Base-by-base conservation (phyloP, 2,329 filamentous ascomycete species). In the Grosmannia clavigera region DNA sequence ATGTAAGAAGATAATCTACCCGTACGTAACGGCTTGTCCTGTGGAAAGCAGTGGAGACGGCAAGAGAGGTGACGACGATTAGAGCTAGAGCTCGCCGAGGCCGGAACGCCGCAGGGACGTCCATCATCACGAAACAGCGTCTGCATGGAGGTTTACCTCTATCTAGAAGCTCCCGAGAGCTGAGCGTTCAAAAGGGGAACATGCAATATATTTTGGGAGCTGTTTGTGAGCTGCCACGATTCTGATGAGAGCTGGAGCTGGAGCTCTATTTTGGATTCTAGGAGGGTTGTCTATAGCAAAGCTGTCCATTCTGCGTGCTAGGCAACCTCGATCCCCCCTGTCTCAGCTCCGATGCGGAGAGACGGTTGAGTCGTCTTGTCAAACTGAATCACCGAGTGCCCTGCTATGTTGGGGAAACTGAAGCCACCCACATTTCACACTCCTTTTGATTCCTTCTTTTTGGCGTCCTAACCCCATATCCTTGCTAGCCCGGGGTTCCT, bases 1-100 rank as follows among this genome's bases (percentile, higher is more conserved):
- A 58, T 56, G 60, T 56, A 46, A 25, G 25, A 50, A 31, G 60
- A 61, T 61, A 38, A 61, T 61, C 60, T 58, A 61, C 56, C 60
- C 60, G 60, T 27, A 38, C 50, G 25, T 52, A 52, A 31, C 50
- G 3, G 25, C 16, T 31, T 52, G 14, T 31, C 3, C 7, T 19
- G 31, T 31, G 11, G 48, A 25, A 14, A 14, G 40, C 22, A 48
- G 51, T 31, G 57, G 50, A 59, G 57, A 22, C 51, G 10, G 14
- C 50, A 19, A 38, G 48, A 48, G 43, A 48, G n/a, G 43, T n/a
- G 12, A 27, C 25, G 12, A 29, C 31, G 19, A 19, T 19, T 9
- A 19, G 9, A 33, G 27, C 51, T 35, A 19, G 9, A 33, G 40
- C 51, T 35, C 51, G 51, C 52, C 58, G 58, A 59, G 46, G 58